Base-by-base conservation (phyloP, 1,284 basidiomycete genomes). In the Malassezia nana region DNA sequence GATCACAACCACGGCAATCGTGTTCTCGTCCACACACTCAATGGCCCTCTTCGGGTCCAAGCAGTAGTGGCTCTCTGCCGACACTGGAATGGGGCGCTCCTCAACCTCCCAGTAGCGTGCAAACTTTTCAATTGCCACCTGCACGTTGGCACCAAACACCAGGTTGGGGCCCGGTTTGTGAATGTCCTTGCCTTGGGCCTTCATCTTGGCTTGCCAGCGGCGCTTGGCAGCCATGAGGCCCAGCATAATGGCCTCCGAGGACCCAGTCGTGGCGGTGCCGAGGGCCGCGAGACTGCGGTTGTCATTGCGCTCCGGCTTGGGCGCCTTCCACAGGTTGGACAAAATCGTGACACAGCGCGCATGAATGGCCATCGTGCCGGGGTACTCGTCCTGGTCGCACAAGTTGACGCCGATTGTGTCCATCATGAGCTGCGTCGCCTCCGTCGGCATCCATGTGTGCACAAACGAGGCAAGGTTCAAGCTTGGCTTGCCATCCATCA, bases 221-320 rank as follows among this genome's bases (percentile, higher is more conserved):
- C 85, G 86, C 78, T 96, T 96, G 83, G 95, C 86, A 15, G 91
- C 88, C 18, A 96, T 81, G 40, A 89, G 90, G 15, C 88, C 90
- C 6, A 94, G 84, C 76, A 90, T 87, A 66, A 91, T 74, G 3
- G 76, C 90, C 75, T 94, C 89, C 2, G 88, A 90, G 0, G 87
- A 89, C 6, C 91, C 91, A 1, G 90, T 92, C 2, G 90, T 94
- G 0, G 91, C 89, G 0, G 90, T 92, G 6, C 65, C 69, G 48
- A 71, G 58, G 26, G 71, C 71, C 13, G 64, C 50, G 42, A 63
- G 58, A 15, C 61, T 51, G 35, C 64, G 55, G 26, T 63, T 68
- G 35, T 61, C 54, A 9, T 46, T 45, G 49, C 57, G 57, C 30
- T 48, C 42, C 47, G 59, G 56, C 33, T 55, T 58, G 30, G 68